A percentile compares a stretch with the other conserved stretches of the same genome.
Evolutionary conservation across 805 yeast species (phyloP).

Genomic region (Ogataea ganodermae): DNA sequence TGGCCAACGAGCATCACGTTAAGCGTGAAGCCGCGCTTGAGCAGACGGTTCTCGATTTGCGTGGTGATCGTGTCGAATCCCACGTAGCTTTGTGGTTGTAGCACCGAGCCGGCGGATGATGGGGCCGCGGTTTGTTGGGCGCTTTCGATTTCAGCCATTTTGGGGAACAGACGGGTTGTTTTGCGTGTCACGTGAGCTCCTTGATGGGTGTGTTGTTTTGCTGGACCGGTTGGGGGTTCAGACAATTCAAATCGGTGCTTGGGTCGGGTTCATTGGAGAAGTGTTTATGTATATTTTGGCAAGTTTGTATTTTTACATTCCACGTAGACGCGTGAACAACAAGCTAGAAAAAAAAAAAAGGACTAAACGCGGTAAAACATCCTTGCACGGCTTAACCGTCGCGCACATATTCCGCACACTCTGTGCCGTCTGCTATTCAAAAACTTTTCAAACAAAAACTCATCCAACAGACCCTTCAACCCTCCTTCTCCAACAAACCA

Average conservation of each 20-base stretch:
- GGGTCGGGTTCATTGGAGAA: too few species aligned
- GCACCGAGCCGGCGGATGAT: constrained; percentile 9
- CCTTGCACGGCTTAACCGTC: not conserved
- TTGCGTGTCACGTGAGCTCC: too few species aligned
- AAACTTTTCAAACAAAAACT: constrained; percentile 1
- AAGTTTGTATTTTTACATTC: not conserved
- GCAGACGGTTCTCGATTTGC: constrained; percentile 88
- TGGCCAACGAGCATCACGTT: constrained; percentile 92
- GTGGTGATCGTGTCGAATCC: constrained; percentile 96
- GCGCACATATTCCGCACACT: not conserved
- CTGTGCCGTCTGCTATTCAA: constrained; percentile 2
- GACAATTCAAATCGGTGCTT: too few species aligned
- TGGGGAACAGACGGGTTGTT: not conserved
- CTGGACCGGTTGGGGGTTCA: not conserved
- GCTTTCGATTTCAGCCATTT: constrained; percentile 16
- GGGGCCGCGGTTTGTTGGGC: constrained; percentile 8
- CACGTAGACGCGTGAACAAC: constrained; percentile 9
- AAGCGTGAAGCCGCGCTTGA: constrained; percentile 92
- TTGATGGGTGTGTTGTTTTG: not conserved
- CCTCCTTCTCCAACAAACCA: not conserved
- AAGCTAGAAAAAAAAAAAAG: not conserved
- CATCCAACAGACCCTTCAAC: not conserved
- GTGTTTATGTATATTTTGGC: too few species aligned
- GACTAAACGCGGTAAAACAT: not conserved
- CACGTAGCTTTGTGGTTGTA: constrained; percentile 76